Percentiles rank a stretch among this genome's conserved stretches.
Conservation (phyloP, 2,329 filamentous ascomycete species). For the Chalaropsis ovoidea region DNA sequence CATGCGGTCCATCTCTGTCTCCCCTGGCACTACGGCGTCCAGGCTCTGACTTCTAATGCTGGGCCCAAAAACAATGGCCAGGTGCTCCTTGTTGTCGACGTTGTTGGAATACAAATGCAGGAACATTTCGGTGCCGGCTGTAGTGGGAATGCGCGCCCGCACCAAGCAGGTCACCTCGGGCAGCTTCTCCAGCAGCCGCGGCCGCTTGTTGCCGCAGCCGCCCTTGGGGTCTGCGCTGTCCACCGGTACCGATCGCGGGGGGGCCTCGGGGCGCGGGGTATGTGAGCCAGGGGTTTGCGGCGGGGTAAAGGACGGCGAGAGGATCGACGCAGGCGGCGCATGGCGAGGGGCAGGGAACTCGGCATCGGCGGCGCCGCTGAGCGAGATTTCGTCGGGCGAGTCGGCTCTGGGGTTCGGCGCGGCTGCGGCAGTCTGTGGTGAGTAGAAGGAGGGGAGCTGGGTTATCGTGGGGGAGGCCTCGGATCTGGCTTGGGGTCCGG, state of each 20-base stretch:
- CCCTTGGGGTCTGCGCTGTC: constrained; percentile 49
- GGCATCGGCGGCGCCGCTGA: constrained; percentile 21
- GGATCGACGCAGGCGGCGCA: constrained; percentile 54
- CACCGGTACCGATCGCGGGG: constrained; percentile 47
- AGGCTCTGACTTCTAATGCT: constrained; percentile 65
- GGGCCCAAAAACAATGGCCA: constrained; percentile 92
- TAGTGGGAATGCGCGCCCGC: constrained; percentile 87
- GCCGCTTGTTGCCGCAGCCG: constrained; percentile 53
- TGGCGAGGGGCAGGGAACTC: constrained; percentile 23
- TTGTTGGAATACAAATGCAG: constrained; percentile 89
- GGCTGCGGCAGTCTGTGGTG: constrained; percentile 19
- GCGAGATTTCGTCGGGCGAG: constrained; percentile 17
- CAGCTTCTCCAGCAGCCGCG: constrained; percentile 62
- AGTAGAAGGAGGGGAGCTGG: constrained; percentile 27
- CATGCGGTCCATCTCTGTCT: constrained; percentile 85
- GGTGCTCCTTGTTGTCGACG: constrained; percentile 86
- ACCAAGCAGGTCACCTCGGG: constrained; percentile 90
- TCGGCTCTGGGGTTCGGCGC: constrained; percentile 1
- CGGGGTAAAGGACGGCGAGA: constrained; percentile 78
- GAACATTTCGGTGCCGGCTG: constrained; percentile 89
- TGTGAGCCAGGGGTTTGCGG: constrained; percentile 52
- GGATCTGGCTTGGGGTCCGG: not conserved
- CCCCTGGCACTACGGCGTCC: constrained; percentile 60
- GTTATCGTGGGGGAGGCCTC: not conserved
- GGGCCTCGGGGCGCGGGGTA: constrained; percentile 39